Evolutionary conservation across 2,329 filamentous ascomycete species (phyloP).

Genomic region (Teratosphaeria pseudoeucalypti): DNA sequence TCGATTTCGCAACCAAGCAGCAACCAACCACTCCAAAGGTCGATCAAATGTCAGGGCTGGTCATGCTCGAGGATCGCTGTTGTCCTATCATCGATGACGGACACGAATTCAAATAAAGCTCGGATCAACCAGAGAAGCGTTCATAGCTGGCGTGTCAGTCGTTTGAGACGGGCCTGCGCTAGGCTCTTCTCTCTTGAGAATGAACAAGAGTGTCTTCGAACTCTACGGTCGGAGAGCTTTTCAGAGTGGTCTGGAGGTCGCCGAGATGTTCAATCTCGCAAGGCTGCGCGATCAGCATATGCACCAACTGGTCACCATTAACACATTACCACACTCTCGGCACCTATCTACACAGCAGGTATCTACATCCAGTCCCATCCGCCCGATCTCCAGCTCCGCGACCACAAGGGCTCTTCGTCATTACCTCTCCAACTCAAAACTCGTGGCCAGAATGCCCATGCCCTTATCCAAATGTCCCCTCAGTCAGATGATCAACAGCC

Average conservation of each 20-base stretch:
- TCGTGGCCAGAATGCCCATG: not conserved
- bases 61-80: no score
- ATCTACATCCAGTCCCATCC: not conserved
- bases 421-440: not conserved
- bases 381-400: not conserved
- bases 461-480: not conserved
- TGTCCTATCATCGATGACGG: no score
- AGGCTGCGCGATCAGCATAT: not conserved
- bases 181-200: no score
- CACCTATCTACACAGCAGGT: not conserved
- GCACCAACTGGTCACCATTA: not conserved
- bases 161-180: no score
- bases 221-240: no score
- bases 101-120: no score
- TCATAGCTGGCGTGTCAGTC: no score
- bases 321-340: not conserved
- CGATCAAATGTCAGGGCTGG: no score
- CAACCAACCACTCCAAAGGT: no score
- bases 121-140: no score
- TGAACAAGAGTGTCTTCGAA: no score
- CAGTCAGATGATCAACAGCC: conserved; percentile 1
- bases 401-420: not conserved
- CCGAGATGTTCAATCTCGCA: not conserved
- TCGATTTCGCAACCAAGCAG: no score
- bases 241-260: not conserved